Percentiles rank a stretch among this genome's conserved stretches.
Conservation (phyloP, 148 eudicot species). For the Vaccinium macrocarpon region DNA sequence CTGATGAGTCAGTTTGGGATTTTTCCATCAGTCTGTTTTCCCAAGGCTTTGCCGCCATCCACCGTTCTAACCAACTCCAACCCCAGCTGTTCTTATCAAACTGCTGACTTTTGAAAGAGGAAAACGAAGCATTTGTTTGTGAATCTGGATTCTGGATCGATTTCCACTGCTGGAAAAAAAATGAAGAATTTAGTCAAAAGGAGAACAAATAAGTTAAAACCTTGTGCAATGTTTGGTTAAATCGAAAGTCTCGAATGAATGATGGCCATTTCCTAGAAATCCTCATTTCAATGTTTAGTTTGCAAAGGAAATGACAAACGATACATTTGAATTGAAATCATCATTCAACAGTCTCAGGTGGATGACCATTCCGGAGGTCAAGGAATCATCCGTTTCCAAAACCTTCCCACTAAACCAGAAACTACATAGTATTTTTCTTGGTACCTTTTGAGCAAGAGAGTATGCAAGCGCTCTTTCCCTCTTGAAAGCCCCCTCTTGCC, state of each 20-base stretch:
- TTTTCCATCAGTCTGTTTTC: constrained; percentile 86
- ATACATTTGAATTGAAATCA: not conserved
- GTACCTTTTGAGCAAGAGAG: constrained; percentile 80
- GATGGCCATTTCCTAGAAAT: not conserved
- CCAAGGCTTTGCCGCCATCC: constrained; percentile 99
- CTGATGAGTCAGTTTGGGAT: constrained; percentile 34
- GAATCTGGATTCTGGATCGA: constrained; percentile 41
- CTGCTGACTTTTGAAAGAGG: constrained; percentile 42
- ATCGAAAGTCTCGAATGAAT: not conserved
- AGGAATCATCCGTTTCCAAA: not conserved
- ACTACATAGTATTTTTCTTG: not conserved
- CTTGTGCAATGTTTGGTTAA: not conserved
- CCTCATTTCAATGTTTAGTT: not conserved
- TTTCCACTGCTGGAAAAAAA: constrained; percentile 54
- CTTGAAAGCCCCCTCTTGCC: constrained; percentile 89
- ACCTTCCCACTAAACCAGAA: not conserved
- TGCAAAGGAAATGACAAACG: not conserved
- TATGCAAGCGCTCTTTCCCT: constrained; percentile 97
- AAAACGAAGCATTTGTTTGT: constrained; percentile 32
- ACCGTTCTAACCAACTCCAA: constrained; percentile 95
- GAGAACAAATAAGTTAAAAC: not conserved
- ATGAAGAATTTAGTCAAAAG: not conserved
- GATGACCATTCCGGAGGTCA: not conserved
- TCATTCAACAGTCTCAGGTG: not conserved
- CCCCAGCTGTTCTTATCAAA: constrained; percentile 68